Evolutionary conservation across 495 filamentous ascomycete species (phyloP).

Genomic region (Neurospora sp.): DNA sequence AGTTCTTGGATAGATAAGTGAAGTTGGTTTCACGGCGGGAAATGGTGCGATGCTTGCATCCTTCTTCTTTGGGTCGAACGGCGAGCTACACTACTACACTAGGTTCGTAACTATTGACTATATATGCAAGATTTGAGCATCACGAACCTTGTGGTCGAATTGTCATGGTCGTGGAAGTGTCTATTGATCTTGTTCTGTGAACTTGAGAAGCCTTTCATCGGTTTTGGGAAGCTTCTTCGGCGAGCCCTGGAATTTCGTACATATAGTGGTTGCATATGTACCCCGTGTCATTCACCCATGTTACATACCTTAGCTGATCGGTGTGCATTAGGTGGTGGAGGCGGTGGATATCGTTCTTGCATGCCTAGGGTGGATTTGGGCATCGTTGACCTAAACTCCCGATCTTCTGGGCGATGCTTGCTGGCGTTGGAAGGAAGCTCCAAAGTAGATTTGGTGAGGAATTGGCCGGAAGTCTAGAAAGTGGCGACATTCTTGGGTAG

Average conservation of each 20-base stretch:
- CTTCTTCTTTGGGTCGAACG: background rate
- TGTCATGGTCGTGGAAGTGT: background rate
- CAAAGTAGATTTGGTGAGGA: background rate
- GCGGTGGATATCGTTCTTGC: background rate
- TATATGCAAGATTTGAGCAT: background rate
- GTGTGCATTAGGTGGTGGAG: background rate
- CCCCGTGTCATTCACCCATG: background rate
- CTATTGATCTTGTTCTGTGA: background rate
- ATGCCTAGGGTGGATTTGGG: background rate
- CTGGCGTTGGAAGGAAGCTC: background rate
- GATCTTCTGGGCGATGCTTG: background rate
- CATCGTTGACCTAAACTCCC: background rate
- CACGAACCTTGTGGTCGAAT: background rate
- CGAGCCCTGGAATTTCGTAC: background rate
- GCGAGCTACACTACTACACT: background rate
- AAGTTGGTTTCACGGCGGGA: background rate
- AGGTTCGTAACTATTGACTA: background rate
- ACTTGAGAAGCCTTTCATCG: background rate
- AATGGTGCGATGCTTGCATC: background rate
- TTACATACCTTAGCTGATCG: background rate
- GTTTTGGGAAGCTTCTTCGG: background rate
- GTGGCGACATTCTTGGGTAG: background rate
- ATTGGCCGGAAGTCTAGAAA: background rate
- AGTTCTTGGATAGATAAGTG: background rate
- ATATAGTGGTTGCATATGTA: constrained; percentile 1